Conservation (phyloP, 192 early-diverging fungal genomes). For the Entomortierella lignicola region DNA sequence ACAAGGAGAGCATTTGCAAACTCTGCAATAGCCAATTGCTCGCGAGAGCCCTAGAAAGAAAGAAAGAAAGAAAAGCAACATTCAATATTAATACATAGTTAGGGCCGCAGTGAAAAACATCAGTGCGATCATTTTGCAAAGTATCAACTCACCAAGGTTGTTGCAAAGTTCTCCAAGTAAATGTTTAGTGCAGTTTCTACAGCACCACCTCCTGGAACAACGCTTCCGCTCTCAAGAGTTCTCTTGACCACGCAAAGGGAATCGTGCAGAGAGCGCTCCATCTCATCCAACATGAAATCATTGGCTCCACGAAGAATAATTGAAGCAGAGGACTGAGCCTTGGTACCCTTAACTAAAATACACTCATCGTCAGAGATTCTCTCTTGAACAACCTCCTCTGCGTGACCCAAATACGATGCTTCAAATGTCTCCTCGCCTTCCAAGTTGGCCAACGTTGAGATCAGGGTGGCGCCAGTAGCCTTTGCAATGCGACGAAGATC, state of each 20-base stretch:
- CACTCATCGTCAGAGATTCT: constrained; percentile 98
- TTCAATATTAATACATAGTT: not conserved
- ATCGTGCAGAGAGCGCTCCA: constrained; percentile 98
- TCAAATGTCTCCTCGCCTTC: constrained; percentile 99
- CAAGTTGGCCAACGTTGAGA: constrained; percentile 95
- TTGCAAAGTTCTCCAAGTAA: constrained; percentile 99
- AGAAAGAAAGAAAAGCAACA: constrained; percentile 6
- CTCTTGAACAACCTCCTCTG: constrained; percentile 97
- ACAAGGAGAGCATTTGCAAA: constrained; percentile 94
- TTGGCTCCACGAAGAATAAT: constrained; percentile 98
- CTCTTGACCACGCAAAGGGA: constrained; percentile 96
- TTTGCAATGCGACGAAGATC: constrained; percentile 97
- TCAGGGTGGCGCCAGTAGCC: constrained; percentile 92
- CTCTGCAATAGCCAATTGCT: constrained; percentile 98
- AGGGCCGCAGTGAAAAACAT: not conserved
- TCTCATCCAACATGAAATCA: constrained; percentile 99
- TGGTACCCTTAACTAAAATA: constrained; percentile 94
- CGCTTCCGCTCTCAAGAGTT: constrained; percentile 92
- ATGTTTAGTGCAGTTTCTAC: constrained; percentile 96
- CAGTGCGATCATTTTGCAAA: not conserved
- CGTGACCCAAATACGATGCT: constrained; percentile 86
- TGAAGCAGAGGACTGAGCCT: constrained; percentile 88
- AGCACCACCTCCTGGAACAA: constrained; percentile 97
- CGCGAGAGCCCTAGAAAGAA: constrained; percentile 82
- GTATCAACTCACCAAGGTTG: constrained; percentile 75